phyloP scores from a whole-genome alignment of 768 basidiomycete species.

The Boletus sp. region DNA sequence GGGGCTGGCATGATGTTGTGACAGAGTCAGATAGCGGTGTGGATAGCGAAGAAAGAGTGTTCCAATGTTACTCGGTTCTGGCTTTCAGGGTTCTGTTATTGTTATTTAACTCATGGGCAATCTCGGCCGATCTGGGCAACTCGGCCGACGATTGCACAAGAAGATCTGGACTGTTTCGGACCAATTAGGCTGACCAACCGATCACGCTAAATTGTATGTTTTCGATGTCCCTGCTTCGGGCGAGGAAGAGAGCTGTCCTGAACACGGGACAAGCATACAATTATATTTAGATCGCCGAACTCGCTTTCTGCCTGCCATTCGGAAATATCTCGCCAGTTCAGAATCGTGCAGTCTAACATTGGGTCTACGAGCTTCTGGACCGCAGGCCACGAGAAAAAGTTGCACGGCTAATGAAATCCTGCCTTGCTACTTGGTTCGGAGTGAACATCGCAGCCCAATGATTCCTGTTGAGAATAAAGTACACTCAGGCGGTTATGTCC shows the following conservation, averaged over 20 bases:
- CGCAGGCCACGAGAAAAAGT: not conserved
- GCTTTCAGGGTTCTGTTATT: not conserved
- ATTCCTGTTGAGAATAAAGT: not conserved
- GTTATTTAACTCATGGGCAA: slow-evolving; percentile 1
- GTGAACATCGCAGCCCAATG: not conserved
- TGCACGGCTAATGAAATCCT: not conserved
- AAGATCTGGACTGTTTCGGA: no score
- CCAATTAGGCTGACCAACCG: not conserved
- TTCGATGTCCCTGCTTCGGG: not conserved
- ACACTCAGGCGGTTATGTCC: not conserved
- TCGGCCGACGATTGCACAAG: slow-evolving; percentile 13
- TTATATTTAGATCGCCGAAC: not conserved
- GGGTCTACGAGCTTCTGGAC: not conserved
- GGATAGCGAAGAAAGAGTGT: not conserved
- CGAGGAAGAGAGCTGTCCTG: not conserved
- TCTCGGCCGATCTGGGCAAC: slow-evolving; percentile 13
- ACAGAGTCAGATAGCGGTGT: slow-evolving; percentile 2
- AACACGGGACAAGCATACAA: not conserved
- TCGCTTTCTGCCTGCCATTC: not conserved
- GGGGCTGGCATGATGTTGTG: slow-evolving; percentile 50
- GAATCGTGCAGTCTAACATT: not conserved
- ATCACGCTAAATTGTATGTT: no score
- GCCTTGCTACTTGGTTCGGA: not conserved
- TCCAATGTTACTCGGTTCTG: not conserved
- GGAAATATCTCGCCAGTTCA: not conserved